Conservation (phyloP, 2,329 filamentous ascomycete species). For the Fusarium caatingaense region DNA sequence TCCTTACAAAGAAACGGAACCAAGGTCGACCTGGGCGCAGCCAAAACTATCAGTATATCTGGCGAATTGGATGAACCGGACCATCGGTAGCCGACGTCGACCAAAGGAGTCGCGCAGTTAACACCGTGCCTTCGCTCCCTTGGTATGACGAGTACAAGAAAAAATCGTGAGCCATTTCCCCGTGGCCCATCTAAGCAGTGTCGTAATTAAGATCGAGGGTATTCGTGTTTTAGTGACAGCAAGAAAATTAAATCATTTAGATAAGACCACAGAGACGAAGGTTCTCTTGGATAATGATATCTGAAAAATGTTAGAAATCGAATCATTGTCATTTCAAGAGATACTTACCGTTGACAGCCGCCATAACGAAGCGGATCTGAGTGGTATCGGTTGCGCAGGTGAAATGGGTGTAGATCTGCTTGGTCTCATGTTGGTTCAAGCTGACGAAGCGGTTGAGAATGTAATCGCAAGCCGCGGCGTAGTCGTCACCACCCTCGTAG, state of each 20-base stretch:
- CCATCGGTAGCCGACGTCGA: slow-evolving; percentile 30
- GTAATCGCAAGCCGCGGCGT: slow-evolving; percentile 95
- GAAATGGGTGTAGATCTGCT: slow-evolving; percentile 99
- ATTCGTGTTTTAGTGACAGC: slow-evolving; percentile 55
- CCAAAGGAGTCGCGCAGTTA: slow-evolving; percentile 34
- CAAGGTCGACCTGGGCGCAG: slow-evolving; percentile 46
- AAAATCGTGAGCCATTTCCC: slow-evolving; percentile 55
- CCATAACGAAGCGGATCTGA: slow-evolving; percentile 99
- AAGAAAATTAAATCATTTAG: slow-evolving; percentile 65
- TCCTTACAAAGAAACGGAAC: slow-evolving; percentile 48
- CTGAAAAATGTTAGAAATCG: slow-evolving; percentile 65
- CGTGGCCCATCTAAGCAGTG: slow-evolving; percentile 52
- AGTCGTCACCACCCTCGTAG: slow-evolving; percentile 95
- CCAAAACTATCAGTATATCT: slow-evolving; percentile 44
- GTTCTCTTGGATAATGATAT: slow-evolving; percentile 99
- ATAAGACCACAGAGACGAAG: slow-evolving; percentile 96
- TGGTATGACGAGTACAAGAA: slow-evolving; percentile 50
- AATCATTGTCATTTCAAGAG: background rate
- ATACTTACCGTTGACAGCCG: slow-evolving; percentile 91
- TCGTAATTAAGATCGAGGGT: slow-evolving; percentile 58
- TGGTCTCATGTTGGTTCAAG: slow-evolving; percentile 98
- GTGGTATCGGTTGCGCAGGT: slow-evolving; percentile 98
- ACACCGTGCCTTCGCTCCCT: slow-evolving; percentile 41
- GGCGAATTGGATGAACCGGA: slow-evolving; percentile 29
- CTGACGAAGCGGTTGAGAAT: slow-evolving; percentile 98